phyloP scores from a whole-genome alignment of 345 rosid species.

The Brassica carinata region DNA sequence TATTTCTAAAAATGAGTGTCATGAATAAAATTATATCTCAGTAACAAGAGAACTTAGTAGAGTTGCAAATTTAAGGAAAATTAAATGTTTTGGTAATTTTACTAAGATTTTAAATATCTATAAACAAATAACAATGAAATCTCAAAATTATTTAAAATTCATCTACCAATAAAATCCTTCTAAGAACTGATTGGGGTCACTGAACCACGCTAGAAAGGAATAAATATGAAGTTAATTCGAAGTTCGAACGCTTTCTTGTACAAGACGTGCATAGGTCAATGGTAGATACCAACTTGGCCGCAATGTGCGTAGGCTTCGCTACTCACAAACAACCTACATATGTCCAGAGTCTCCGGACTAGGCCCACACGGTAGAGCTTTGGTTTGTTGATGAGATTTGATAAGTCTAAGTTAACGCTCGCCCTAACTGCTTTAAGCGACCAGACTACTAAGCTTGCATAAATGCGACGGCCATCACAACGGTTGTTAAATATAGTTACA shows the following conservation, averaged over 20 bases:
- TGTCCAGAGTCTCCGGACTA: not conserved
- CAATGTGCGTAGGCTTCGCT: not conserved
- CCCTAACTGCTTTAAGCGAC: not conserved
- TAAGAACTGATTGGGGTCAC: not conserved
- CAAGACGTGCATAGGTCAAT: not conserved
- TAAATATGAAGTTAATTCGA: not conserved
- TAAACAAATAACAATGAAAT: too few species aligned
- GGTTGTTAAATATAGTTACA: not conserved
- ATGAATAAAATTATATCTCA: too few species aligned
- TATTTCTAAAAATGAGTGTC: too few species aligned
- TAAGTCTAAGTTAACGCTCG: not conserved
- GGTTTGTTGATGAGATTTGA: not conserved
- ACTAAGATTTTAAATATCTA: too few species aligned
- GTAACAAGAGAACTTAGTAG: too few species aligned
- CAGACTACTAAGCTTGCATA: not conserved
- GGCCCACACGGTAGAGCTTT: not conserved
- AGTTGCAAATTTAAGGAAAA: too few species aligned
- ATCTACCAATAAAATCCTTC: not conserved
- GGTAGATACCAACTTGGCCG: not conserved
- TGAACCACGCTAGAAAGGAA: not conserved
- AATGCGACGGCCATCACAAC: not conserved
- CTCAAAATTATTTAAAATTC: too few species aligned
- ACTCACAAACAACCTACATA: not conserved
- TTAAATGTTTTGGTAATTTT: too few species aligned
- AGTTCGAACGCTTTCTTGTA: not conserved